A percentile compares a stretch with the other conserved stretches of the same genome.
phyloP scores from a whole-genome alignment of 148 eudicot genomes.

The Chenopodium formosanum region DNA sequence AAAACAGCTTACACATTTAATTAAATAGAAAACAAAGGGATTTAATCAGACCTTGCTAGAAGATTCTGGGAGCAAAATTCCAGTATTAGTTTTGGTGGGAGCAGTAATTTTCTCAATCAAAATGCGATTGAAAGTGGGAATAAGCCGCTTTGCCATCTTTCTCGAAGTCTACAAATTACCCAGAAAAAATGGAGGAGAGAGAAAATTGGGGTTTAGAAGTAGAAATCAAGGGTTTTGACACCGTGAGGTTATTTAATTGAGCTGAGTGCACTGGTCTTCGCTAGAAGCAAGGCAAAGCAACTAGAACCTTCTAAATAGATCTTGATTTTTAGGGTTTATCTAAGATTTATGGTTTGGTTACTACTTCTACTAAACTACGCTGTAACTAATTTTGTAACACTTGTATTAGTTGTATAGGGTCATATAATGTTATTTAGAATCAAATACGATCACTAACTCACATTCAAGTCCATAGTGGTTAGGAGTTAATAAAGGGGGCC shows the following conservation, averaged over 20 bases:
- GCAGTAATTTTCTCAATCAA: conserved; percentile 62
- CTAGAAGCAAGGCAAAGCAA: conserved; percentile 6
- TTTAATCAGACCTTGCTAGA: conserved; percentile 43
- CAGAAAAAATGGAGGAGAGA: neutral
- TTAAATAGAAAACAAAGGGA: neutral
- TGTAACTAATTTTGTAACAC: neutral
- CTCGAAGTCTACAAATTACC: neutral
- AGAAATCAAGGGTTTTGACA: neutral
- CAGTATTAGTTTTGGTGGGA: conserved; percentile 60
- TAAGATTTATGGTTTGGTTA: neutral
- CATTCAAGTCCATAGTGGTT: too few relatives aligned
- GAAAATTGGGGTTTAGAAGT: neutral
- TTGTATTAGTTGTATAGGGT: too few relatives aligned
- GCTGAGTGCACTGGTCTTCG: neutral
- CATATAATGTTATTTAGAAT: too few relatives aligned
- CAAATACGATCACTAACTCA: too few relatives aligned
- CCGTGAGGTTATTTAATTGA: neutral
- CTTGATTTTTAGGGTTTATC: conserved; percentile 11
- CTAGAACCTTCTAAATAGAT: conserved; percentile 20
- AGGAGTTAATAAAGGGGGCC: too few relatives aligned
- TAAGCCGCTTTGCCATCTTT: conserved; percentile 61
- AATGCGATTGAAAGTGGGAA: conserved; percentile 60
- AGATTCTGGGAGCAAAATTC: conserved; percentile 74
- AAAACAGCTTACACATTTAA: neutral
- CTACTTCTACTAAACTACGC: neutral